Evolutionary conservation across 352 stramenopile species (phyloP).

Genomic region (Pythium volutum): DNA sequence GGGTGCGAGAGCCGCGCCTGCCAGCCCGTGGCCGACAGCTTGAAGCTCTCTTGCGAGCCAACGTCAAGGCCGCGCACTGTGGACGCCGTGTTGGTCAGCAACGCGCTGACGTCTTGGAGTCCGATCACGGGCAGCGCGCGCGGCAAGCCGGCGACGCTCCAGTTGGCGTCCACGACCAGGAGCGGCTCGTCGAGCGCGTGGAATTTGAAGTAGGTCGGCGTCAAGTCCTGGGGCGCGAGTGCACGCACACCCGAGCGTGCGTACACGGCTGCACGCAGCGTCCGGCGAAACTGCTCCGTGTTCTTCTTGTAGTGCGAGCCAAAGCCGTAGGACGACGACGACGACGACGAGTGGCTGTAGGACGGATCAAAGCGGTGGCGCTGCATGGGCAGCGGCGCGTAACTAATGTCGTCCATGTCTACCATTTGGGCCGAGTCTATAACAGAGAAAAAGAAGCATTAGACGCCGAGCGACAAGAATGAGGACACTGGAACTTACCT

Average conservation of each 20-base stretch:
- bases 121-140: conserved; percentile 38
- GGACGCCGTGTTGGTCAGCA: conserved; percentile 36
- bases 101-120: conserved; percentile 24
- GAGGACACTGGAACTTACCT: conserved; percentile 21
- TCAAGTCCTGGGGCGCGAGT: conserved; percentile 31
- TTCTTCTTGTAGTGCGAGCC: conserved; percentile 42
- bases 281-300: conserved; percentile 42
- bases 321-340: conserved; percentile 15
- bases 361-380: conserved; percentile 26
- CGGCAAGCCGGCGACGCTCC: conserved; percentile 26
- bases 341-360: conserved; percentile 12
- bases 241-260: conserved; percentile 48
- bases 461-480: conserved; percentile 2
- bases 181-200: conserved; percentile 45
- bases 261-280: conserved; percentile 45
- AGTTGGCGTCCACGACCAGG: conserved; percentile 38
- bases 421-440: conserved; percentile 21
- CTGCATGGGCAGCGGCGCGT: conserved; percentile 47
- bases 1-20: conserved; percentile 22
- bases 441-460: background rate
- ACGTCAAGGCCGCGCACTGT: conserved; percentile 37
- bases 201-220: conserved; percentile 36
- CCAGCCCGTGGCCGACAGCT: conserved; percentile 36
- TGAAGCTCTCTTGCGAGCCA: conserved; percentile 33
- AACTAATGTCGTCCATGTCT: conserved; percentile 29